Percentiles rank a stretch among this genome's conserved stretches.
Evolutionary conservation across 2,329 filamentous ascomycete species (phyloP).

Genomic region (Penicillium sumatraense): DNA sequence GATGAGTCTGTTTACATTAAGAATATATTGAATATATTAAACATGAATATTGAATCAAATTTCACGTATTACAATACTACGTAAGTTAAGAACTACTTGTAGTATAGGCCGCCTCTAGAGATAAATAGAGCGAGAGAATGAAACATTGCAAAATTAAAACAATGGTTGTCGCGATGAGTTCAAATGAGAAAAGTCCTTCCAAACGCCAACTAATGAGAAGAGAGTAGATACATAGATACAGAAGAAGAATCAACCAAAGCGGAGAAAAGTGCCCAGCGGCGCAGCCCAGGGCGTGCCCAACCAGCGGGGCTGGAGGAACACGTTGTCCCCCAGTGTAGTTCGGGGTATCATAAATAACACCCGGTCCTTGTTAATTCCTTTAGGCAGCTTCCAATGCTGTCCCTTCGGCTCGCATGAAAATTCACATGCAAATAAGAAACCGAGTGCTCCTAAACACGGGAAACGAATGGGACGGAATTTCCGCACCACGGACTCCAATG

Average conservation of each 20-base stretch:
- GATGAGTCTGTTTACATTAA: constrained; percentile 47
- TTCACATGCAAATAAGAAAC: background rate
- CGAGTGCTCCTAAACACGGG: background rate
- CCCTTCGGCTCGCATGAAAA: background rate
- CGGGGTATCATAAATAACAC: background rate
- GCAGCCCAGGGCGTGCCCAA: constrained; percentile 10
- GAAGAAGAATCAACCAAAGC: constrained; percentile 11
- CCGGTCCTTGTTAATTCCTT: background rate
- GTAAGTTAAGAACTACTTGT: background rate
- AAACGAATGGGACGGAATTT: background rate
- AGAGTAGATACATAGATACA: constrained; percentile 26
- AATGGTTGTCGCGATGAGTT: background rate
- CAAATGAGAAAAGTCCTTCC: constrained; percentile 6
- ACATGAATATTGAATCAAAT: background rate
- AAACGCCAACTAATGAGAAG: constrained; percentile 21
- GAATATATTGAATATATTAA: background rate
- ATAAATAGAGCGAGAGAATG: background rate
- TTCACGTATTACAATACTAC: too few species aligned
- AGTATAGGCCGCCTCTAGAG: background rate
- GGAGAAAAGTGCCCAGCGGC: constrained; percentile 12
- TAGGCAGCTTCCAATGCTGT: background rate
- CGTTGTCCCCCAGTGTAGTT: background rate
- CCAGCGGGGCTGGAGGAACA: constrained; percentile 11
- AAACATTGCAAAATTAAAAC: background rate
- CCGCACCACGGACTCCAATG: background rate